Base-by-base conservation (phyloP, 108 stramenopile genomes). In the Stephanodiscus minutulus region DNA sequence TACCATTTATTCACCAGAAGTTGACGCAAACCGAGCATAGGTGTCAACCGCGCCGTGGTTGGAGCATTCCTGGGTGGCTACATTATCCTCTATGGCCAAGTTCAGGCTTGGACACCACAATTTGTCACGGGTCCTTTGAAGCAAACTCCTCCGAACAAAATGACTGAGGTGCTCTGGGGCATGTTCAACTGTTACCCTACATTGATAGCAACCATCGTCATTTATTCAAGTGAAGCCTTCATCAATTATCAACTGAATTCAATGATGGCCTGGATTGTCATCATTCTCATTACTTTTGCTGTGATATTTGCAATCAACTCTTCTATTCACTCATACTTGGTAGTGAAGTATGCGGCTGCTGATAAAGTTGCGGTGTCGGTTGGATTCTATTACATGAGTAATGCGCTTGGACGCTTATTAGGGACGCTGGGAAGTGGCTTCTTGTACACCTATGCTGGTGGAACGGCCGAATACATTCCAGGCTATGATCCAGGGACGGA, bases 371-470 rank as follows among this genome's bases (percentile, higher is more conserved):
- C 97, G 18, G 91, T 88, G 22, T 92, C 90, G 48, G 93, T 96
- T 48, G 97, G 97, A 8, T 92, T 96, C 48, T 97, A 97, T 74
- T 97, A 97, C 85, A 97, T 96, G 94, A 92, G 91, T 56, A 97
- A 97, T 76, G 97, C 97, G n/a, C 49, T 85, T 22, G 97, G 97
- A 13, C 70, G 97, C 50, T 75, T 97, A 48, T 63, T 97, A 13
- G 97, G 97, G 29, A 96, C 93, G 3, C 63, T 97, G n/a, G 87
- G 96, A 39, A 86, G 87, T 67, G 97, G 97, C 7, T 79, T 96
- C 37, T 57, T 97, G 5, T 97, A 93, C 64, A 87, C 90, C 20
- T 97, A 94, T 67, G 87, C 91, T 4, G 96, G 94, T 17, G 88
- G 88, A 28, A 69, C 88, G 18, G 65, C 64, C 27, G 67, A 46